Evolutionary conservation across 345 rosid genomes (phyloP).

Genomic region (Dimocarpus longan): DNA sequence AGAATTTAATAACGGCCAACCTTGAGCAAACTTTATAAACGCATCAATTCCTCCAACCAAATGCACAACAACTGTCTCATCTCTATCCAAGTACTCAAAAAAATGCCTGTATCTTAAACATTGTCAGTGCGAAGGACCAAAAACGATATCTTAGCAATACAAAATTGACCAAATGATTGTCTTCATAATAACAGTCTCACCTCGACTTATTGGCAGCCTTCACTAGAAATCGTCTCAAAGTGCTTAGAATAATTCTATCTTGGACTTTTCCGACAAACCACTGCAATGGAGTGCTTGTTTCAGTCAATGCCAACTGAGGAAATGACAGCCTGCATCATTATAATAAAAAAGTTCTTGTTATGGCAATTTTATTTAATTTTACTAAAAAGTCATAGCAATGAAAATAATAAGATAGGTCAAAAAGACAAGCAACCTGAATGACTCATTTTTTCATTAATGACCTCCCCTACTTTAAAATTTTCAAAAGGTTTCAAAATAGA

Average conservation of each 20-base stretch:
- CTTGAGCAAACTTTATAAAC: slow-evolving; percentile 56
- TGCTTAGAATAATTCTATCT: slow-evolving; percentile 63
- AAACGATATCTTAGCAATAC: not conserved
- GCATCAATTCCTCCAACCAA: slow-evolving; percentile 64
- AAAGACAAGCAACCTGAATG: not conserved
- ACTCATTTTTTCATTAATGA: not conserved
- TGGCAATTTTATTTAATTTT: not conserved
- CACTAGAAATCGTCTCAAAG: slow-evolving; percentile 57
- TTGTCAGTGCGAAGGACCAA: slow-evolving; percentile 12
- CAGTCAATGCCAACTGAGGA: slow-evolving; percentile 39
- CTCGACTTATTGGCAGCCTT: slow-evolving; percentile 58
- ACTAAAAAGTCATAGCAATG: slow-evolving; percentile 11
- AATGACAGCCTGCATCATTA: slow-evolving; percentile 52
- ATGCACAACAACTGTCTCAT: slow-evolving; percentile 66
- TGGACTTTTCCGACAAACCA: slow-evolving; percentile 70
- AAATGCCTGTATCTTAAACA: slow-evolving; percentile 52
- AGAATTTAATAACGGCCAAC: slow-evolving; percentile 65
- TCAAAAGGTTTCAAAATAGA: not conserved
- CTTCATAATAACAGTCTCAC: slow-evolving; percentile 34
- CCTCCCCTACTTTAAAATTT: not conserved
- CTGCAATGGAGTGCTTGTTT: slow-evolving; percentile 58
- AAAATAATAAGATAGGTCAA: not conserved
- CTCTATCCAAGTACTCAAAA: slow-evolving; percentile 65
- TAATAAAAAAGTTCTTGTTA: not conserved
- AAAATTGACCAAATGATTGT: not conserved